Conservation (phyloP, 352 stramenopile species). For the Halophytophthora polymorphica region DNA sequence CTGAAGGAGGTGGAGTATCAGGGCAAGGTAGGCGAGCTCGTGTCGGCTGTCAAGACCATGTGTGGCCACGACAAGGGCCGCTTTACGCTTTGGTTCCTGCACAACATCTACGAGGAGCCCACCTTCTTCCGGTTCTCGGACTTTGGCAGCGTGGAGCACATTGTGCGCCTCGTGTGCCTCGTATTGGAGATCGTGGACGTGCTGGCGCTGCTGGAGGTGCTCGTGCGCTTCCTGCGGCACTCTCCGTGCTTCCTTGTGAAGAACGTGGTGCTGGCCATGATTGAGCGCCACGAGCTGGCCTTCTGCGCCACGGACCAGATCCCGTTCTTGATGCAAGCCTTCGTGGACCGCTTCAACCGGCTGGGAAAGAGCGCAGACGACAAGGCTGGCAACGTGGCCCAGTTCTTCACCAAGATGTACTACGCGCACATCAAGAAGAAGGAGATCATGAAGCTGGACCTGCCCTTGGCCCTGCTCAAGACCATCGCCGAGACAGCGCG, state of each 20-base stretch:
- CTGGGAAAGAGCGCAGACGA: slow-evolving; percentile 71
- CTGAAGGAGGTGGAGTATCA: slow-evolving; percentile 81
- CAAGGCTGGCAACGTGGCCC: slow-evolving; percentile 62
- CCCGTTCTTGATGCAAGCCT: slow-evolving; percentile 72
- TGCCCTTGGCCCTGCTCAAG: slow-evolving; percentile 66
- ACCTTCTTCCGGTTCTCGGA: slow-evolving; percentile 84
- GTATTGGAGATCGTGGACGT: slow-evolving; percentile 83
- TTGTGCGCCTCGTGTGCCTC: slow-evolving; percentile 77
- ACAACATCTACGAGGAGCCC: slow-evolving; percentile 78
- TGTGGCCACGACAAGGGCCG: slow-evolving; percentile 84
- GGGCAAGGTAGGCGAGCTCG: slow-evolving; percentile 76
- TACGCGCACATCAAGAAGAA: slow-evolving; percentile 82
- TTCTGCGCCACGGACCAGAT: slow-evolving; percentile 85
- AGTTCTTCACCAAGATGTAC: slow-evolving; percentile 86
- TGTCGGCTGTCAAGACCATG: slow-evolving; percentile 85
- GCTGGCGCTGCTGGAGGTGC: slow-evolving; percentile 73
- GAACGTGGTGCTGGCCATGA: slow-evolving; percentile 77
- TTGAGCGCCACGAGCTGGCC: slow-evolving; percentile 80
- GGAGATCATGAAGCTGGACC: slow-evolving; percentile 73
- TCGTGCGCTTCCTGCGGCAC: slow-evolving; percentile 75
- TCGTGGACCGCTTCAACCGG: slow-evolving; percentile 78
- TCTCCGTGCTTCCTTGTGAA: slow-evolving; percentile 79
- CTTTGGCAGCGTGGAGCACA: slow-evolving; percentile 77
- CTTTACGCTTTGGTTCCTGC: slow-evolving; percentile 78
- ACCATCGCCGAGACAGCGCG: slow-evolving; percentile 74